Conservation (phyloP, 208 protist species). For the Phytomonas sp. region DNA sequence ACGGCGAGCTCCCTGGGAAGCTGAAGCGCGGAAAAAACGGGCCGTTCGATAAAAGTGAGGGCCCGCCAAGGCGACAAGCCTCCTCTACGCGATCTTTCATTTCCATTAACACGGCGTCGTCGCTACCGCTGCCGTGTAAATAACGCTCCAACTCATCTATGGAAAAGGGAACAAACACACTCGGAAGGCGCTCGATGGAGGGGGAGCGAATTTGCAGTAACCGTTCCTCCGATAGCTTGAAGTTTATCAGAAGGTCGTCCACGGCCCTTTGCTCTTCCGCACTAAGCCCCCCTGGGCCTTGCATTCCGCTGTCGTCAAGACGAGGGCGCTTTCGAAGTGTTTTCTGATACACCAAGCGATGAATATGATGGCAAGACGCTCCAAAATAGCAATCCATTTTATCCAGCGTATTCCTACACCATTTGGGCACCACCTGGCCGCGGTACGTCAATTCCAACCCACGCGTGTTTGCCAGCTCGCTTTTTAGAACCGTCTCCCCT, state of each 20-base stretch:
- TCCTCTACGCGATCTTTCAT: background rate
- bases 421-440: constrained; percentile 45
- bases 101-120: background rate
- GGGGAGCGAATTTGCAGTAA: background rate
- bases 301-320: constrained; percentile 15
- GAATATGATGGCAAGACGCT: constrained; percentile 54
- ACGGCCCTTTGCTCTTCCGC: background rate
- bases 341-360: constrained; percentile 39
- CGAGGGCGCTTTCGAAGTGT: constrained; percentile 69
- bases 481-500: constrained; percentile 55
- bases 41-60: background rate
- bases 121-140: background rate
- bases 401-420: constrained; percentile 59
- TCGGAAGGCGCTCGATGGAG: background rate
- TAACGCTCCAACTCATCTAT: background rate
- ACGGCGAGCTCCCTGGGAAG: constrained; percentile 70
- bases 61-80: background rate
- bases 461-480: constrained; percentile 45
- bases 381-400: constrained; percentile 70
- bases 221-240: background rate
- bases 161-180: background rate
- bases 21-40: constrained; percentile 62
- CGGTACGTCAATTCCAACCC: constrained; percentile 75
- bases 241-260: background rate
- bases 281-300: background rate